Evolutionary conservation across 768 basidiomycete species (phyloP).

Genomic region (Suillus bovinus): DNA sequence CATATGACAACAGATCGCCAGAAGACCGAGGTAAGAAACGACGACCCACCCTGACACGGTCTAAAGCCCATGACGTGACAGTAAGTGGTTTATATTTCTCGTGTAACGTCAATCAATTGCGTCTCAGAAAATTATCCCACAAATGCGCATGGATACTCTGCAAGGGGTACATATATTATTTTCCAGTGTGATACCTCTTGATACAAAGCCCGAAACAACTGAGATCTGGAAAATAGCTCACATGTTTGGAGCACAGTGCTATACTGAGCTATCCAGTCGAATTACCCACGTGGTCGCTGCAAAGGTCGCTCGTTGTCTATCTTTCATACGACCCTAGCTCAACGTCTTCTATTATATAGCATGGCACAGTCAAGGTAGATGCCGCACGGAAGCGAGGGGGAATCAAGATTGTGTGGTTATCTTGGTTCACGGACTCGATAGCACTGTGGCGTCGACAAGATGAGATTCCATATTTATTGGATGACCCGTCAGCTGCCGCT

Average conservation of each 20-base stretch:
- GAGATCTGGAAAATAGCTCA: slow-evolving; percentile 86
- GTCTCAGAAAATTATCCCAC: slow-evolving; percentile 78
- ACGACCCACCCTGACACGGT: slow-evolving; percentile 25
- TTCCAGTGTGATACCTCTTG: slow-evolving; percentile 94
- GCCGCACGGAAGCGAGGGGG: slow-evolving; percentile 73
- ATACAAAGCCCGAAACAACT: slow-evolving; percentile 72
- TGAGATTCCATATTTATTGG: slow-evolving; percentile 75
- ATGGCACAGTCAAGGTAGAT: slow-evolving; percentile 91
- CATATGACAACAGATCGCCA: slow-evolving; percentile 50
- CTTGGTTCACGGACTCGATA: slow-evolving; percentile 89
- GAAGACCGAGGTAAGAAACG: slow-evolving; percentile 31
- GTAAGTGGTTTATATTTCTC: slow-evolving; percentile 44
- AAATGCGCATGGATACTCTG: slow-evolving; percentile 74
- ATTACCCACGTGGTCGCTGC: slow-evolving; percentile 93
- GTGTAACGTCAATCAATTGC: slow-evolving; percentile 3
- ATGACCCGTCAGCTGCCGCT: slow-evolving; percentile 49
- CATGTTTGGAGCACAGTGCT: slow-evolving; percentile 86
- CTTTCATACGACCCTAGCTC: slow-evolving; percentile 8
- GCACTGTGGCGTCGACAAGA: slow-evolving; percentile 86
- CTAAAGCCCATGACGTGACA: slow-evolving; percentile 68
- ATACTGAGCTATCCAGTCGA: slow-evolving; percentile 60
- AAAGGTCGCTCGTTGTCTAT: slow-evolving; percentile 52
- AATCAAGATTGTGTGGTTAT: slow-evolving; percentile 82
- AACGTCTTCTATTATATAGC: slow-evolving; percentile 41
- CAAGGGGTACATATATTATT: slow-evolving; percentile 82